Evolutionary conservation across 2,329 filamentous ascomycete genomes (phyloP).

Genomic region (Pseudogymnoascus sp.): DNA sequence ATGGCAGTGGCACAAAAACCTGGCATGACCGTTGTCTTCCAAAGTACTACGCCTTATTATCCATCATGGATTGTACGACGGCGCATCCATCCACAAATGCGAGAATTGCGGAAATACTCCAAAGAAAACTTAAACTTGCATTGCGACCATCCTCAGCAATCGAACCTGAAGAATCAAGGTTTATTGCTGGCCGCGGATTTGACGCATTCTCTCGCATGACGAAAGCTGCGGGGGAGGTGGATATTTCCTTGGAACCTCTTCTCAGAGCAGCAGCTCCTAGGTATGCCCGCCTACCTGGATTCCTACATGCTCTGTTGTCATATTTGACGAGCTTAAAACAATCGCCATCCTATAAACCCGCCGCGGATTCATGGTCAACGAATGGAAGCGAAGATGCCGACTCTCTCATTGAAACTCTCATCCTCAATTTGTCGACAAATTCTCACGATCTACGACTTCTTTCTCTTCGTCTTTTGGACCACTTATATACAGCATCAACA

Average conservation of each 20-base stretch:
- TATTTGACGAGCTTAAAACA: slow-evolving; percentile 38
- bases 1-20: slow-evolving; percentile 51
- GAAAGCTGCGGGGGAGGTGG: slow-evolving; percentile 46
- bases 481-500: slow-evolving; percentile 44
- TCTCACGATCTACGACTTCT: slow-evolving; percentile 66
- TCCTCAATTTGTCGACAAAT: slow-evolving; percentile 64
- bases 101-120: slow-evolving; percentile 55
- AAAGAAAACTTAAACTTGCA: slow-evolving; percentile 57
- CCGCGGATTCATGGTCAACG: slow-evolving; percentile 7
- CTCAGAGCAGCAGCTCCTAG: slow-evolving; percentile 57
- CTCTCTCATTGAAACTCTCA: slow-evolving; percentile 53
- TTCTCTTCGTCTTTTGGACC: slow-evolving; percentile 62
- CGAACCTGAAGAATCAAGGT: slow-evolving; percentile 55
- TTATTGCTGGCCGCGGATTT: slow-evolving; percentile 68
- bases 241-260: slow-evolving; percentile 53
- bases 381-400: slow-evolving; percentile 42
- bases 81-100: slow-evolving; percentile 59
- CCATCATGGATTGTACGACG: slow-evolving; percentile 50
- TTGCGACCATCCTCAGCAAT: slow-evolving; percentile 51
- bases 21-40: slow-evolving; percentile 57
- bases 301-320: slow-evolving; percentile 51
- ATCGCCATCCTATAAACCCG: slow-evolving; percentile 12
- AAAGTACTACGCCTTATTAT: slow-evolving; percentile 59
- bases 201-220: slow-evolving; percentile 61
- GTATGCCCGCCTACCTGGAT: slow-evolving; percentile 58